These are phyloP conservation scores for Penicillium canescens DNA, from an alignment of 495 filamentous ascomycete species.

Conservation along the genomic window DNA sequence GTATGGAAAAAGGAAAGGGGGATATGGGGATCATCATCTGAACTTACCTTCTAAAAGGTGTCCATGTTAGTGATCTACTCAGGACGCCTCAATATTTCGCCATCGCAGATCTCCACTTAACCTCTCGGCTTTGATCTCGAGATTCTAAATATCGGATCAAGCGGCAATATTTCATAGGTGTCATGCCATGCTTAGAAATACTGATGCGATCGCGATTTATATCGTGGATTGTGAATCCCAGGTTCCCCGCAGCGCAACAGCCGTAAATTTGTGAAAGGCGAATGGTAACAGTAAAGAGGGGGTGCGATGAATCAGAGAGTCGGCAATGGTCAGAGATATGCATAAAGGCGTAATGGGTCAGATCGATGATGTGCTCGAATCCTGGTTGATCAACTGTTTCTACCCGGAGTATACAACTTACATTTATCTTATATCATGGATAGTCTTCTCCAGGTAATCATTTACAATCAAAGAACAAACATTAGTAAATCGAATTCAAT, in stretches of 20 bases:
- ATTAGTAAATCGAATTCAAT: background rate
- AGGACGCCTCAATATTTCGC: constrained; percentile 12
- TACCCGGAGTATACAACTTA: too few relatives aligned
- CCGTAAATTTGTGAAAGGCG: background rate
- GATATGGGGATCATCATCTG: too few relatives aligned
- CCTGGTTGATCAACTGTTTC: constrained; percentile 13
- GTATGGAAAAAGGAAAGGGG: background rate
- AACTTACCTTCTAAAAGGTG: too few relatives aligned
- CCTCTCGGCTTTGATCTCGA: background rate
- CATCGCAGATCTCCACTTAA: constrained; percentile 3
- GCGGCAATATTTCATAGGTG: constrained; percentile 4
- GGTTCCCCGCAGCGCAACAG: background rate
- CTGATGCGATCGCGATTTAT: constrained; percentile 6
- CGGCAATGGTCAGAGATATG: background rate
- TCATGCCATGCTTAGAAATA: background rate
- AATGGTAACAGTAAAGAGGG: background rate
- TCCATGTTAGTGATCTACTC: background rate
- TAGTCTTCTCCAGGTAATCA: too few relatives aligned
- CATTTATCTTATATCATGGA: too few relatives aligned
- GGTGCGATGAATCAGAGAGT: background rate
- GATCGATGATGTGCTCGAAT: constrained; percentile 39
- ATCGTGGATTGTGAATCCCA: constrained; percentile 13
- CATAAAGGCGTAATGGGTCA: constrained; percentile 19
- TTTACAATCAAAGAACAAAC: too few relatives aligned
- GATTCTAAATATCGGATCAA: background rate